phyloP scores from a whole-genome alignment of 371 early-diverging fungal species.

The Zopfochytrium polystomum region DNA sequence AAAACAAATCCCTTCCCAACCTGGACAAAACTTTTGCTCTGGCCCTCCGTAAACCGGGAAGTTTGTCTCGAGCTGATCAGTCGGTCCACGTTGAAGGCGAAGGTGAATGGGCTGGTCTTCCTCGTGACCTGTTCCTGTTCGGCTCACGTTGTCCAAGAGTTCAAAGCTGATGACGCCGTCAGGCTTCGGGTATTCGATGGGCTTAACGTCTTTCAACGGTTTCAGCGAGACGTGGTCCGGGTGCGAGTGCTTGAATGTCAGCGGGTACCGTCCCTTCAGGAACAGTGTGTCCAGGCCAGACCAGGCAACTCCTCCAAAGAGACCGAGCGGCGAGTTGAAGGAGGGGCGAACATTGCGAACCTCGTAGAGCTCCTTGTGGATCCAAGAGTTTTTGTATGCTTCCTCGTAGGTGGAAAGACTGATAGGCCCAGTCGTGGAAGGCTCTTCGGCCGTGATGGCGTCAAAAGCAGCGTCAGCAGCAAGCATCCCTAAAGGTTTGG shows the following conservation, averaged over 20 bases:
- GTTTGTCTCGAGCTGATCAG: conserved; percentile 81
- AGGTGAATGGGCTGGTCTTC: conserved; percentile 96
- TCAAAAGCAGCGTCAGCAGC: conserved; percentile 76
- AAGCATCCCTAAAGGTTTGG: conserved; percentile 40
- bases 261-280: conserved; percentile 87
- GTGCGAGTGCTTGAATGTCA: conserved; percentile 85
- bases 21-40: conserved; percentile 96
- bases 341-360: conserved; percentile 93
- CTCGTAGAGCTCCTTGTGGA: conserved; percentile 86
- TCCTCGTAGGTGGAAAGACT: conserved; percentile 75
- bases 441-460: conserved; percentile 41
- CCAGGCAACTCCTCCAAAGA: conserved; percentile 83
- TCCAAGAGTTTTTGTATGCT: conserved; percentile 81
- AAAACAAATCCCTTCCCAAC: conserved; percentile 34
- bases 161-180: conserved; percentile 94
- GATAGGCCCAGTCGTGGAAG: conserved; percentile 27
- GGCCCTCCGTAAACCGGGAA: conserved; percentile 88
- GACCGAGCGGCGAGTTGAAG: conserved; percentile 85
- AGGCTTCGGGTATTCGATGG: conserved; percentile 97
- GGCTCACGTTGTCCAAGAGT: conserved; percentile 84
- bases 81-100: conserved; percentile 57
- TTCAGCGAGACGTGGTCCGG: conserved; percentile 80
- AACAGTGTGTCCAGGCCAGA: conserved; percentile 87
- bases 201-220: conserved; percentile 56
- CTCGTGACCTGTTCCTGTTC: conserved; percentile 93